A percentile compares a stretch with the other conserved stretches of the same genome.
phyloP scores from a whole-genome alignment of 1,284 basidiomycete genomes.

The Sporisorium iseilematis-ciliati region DNA sequence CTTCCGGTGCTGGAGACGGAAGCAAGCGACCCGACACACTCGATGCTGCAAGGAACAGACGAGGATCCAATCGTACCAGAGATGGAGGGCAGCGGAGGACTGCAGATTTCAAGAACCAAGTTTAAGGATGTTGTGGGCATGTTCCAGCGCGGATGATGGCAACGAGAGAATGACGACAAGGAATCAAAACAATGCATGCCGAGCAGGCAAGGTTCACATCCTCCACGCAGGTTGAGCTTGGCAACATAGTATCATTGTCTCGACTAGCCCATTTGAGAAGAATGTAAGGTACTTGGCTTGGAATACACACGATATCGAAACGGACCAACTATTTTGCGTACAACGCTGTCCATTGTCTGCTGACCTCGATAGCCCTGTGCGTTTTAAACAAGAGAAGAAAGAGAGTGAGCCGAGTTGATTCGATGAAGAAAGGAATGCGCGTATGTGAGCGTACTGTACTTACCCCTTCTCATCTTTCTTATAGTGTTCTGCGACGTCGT shows the following conservation, averaged over 20 bases:
- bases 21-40: conserved; percentile 19
- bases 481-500: conserved; percentile 93
- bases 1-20: conserved; percentile 33
- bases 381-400: not conserved
- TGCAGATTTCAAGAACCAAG: conserved; percentile 46
- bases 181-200: not conserved
- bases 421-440: too few species aligned
- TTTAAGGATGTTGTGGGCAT: conserved; percentile 46
- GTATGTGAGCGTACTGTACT: conserved; percentile 73
- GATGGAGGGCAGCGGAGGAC: conserved; percentile 37
- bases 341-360: conserved; percentile 63
- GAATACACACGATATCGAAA: conserved; percentile 4
- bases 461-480: conserved; percentile 95
- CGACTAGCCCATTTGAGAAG: not conserved
- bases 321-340: conserved; percentile 52
- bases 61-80: conserved; percentile 57
- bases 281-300: not conserved
- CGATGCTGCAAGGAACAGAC: conserved; percentile 25
- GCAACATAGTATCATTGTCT: conserved; percentile 6
- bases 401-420: conserved; percentile 5
- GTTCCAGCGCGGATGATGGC: conserved; percentile 15
- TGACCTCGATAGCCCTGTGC: conserved; percentile 64
- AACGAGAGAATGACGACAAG: too few species aligned
- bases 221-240: not conserved
- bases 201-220: not conserved